Conservation (phyloP, 2,329 filamentous ascomycete species). For the Clarireedia paspali region DNA sequence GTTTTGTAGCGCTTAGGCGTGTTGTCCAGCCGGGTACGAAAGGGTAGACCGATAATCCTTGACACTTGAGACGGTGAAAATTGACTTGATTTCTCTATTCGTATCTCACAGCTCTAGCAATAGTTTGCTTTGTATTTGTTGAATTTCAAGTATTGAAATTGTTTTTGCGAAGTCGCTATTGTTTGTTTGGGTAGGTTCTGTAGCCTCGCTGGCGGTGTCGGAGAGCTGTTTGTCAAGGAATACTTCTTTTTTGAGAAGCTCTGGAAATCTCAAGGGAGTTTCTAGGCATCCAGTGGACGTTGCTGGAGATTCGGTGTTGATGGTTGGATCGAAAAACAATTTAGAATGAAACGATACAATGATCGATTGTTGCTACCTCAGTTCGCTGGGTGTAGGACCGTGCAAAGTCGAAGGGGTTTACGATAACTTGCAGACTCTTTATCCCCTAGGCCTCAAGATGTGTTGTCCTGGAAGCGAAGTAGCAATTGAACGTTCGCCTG, state of each 20-base stretch:
- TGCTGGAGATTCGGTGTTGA: conserved; percentile 24
- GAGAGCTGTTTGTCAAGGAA: conserved; percentile 6
- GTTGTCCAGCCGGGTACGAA: too few species aligned
- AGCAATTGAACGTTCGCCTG: too few species aligned
- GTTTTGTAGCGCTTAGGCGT: background rate
- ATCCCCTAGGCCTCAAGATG: too few species aligned
- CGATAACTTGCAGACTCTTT: too few species aligned
- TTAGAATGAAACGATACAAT: conserved; percentile 22
- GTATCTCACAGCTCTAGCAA: too few species aligned
- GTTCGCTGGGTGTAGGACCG: conserved; percentile 4
- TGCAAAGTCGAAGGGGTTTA: conserved; percentile 23
- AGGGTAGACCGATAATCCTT: too few species aligned
- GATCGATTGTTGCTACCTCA: conserved; percentile 23
- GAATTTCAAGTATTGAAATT: background rate
- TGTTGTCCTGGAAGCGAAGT: too few species aligned
- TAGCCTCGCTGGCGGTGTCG: background rate
- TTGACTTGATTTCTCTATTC: too few species aligned
- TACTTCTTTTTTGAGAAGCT: conserved; percentile 17
- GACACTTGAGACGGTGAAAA: too few species aligned
- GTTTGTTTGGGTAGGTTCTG: background rate
- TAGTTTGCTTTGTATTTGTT: background rate
- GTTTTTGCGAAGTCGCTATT: background rate
- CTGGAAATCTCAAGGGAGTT: conserved; percentile 26
- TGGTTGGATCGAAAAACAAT: conserved; percentile 20
- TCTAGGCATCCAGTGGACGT: conserved; percentile 17